Conservation (phyloP, 768 basidiomycete genomes). For the Termitomyces sp. region DNA sequence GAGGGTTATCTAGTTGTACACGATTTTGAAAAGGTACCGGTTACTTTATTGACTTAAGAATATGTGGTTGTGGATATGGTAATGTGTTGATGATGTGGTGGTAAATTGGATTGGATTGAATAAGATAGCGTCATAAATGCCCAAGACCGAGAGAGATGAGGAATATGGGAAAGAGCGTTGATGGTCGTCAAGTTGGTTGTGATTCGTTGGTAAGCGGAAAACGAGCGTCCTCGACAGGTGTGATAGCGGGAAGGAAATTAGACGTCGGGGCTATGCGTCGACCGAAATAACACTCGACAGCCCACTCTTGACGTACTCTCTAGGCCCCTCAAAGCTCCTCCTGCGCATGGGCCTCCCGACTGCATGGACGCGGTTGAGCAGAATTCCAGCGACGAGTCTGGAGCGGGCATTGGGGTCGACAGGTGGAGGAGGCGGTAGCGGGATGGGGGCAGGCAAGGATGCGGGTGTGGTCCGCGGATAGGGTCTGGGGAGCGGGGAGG, state of each 20-base stretch:
- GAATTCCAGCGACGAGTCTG: constrained; percentile 54
- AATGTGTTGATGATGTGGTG: neutral
- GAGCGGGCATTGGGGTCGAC: constrained; percentile 29
- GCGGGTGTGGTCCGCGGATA: neutral
- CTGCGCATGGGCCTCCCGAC: constrained; percentile 53
- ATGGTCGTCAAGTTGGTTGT: neutral
- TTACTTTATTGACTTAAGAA: neutral
- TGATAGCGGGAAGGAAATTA: neutral
- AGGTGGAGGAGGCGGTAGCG: constrained; percentile 1
- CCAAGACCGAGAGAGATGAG: neutral
- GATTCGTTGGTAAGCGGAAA: neutral
- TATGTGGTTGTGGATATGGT: neutral
- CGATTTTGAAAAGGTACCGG: neutral
- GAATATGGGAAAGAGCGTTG: neutral
- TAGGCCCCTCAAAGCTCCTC: constrained; percentile 25
- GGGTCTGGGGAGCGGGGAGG: constrained; percentile 9
- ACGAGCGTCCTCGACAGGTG: too few relatives aligned
- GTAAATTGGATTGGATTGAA: neutral
- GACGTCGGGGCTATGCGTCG: constrained; percentile 24
- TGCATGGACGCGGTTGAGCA: constrained; percentile 49
- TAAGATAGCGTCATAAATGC: constrained; percentile 2
- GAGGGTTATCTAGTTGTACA: neutral
- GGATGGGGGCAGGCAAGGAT: neutral
- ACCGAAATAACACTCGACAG: constrained; percentile 48
- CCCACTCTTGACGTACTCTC: constrained; percentile 48